Base-by-base conservation (phyloP, 192 early-diverging fungal genomes). In the Physocladia obscura region DNA sequence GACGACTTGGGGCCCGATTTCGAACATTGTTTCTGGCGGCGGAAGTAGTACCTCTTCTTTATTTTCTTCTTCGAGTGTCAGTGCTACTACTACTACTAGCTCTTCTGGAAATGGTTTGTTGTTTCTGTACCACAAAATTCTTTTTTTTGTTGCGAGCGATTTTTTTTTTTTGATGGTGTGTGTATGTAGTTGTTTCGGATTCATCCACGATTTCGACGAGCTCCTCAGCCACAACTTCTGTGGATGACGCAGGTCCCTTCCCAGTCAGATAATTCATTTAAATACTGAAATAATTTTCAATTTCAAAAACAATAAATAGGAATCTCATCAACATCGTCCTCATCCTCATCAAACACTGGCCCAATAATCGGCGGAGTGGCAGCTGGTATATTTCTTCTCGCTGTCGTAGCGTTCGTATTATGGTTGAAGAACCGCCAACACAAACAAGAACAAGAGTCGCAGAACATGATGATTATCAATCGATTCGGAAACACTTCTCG, bases 361-460 rank as follows among this genome's bases (percentile, higher is more conserved):
- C 65, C 65, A 27, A 68, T 68, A n/a, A 27, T 68, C 21, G 65
- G 65, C n/a, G 65, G 65, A n/a, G 34, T 56, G 19, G 22, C 65
- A 8, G 65, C 65, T 15, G 65, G 29, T 1, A 34, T 38, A 13
- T 57, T 68, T 52, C 40, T 44, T 32, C 52, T 68, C 32, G 15
- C 40, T 31, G 65, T 68, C 11, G 54, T 68, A 27, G 65, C 51
- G 24, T 68, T 68, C 36, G 54, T 57, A 4, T 37, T 68, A 22
- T 68, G 65, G 65, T 37, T 68, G 19, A 54, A 57, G 36, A 24
- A 17, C 2, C 65, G 65, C 21, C 26, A 27, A 17, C 24, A 17
- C 11, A 29, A 37, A 8, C 52, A 68, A 29, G 19, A 54, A 31
- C n/a, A 37, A 36, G 65, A 68, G 56, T 11, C 49, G 4, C 5